Evolutionary conservation across 2,329 filamentous ascomycete species (phyloP).

Genomic region (Trichoderma sp.): DNA sequence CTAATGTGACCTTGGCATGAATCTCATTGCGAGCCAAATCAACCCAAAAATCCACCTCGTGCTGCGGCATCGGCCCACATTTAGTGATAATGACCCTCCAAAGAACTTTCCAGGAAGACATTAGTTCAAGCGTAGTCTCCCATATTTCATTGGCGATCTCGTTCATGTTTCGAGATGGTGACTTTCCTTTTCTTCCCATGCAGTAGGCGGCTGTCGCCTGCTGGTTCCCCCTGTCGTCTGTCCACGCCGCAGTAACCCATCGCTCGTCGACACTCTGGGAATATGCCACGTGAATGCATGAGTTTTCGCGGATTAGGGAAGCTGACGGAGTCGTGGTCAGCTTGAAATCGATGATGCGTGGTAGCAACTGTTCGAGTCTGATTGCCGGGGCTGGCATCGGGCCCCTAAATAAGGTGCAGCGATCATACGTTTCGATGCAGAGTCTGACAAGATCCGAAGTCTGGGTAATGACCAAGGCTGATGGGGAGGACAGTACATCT

Average conservation of each 20-base stretch:
- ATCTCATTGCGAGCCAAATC: conserved; percentile 54
- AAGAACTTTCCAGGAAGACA: conserved; percentile 68
- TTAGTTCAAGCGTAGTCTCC: conserved; percentile 73
- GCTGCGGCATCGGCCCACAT: conserved; percentile 65
- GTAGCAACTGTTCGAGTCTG: conserved; percentile 68
- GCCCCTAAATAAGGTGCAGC: conserved; percentile 62
- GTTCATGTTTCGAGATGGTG: conserved; percentile 54
- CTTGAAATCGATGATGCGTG: conserved; percentile 75
- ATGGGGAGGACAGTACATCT: conserved; percentile 64
- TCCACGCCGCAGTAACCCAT: conserved; percentile 82
- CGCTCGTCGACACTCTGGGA: conserved; percentile 71
- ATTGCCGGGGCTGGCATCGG: conserved; percentile 68
- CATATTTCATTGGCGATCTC: conserved; percentile 76
- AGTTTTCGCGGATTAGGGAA: conserved; percentile 75
- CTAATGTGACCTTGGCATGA: conserved; percentile 54
- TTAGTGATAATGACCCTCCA: conserved; percentile 79
- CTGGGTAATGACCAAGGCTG: conserved; percentile 62
- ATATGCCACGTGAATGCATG: conserved; percentile 79
- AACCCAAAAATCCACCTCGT: conserved; percentile 64
- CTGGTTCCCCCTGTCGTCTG: conserved; percentile 72
- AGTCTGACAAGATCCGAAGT: conserved; percentile 62
- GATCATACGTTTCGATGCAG: conserved; percentile 76
- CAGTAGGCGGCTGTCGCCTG: conserved; percentile 76
- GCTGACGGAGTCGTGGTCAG: conserved; percentile 66
- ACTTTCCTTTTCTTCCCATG: conserved; percentile 60